phyloP scores from a whole-genome alignment of 257 asterid genomes.

The Solanum habrochaites region DNA sequence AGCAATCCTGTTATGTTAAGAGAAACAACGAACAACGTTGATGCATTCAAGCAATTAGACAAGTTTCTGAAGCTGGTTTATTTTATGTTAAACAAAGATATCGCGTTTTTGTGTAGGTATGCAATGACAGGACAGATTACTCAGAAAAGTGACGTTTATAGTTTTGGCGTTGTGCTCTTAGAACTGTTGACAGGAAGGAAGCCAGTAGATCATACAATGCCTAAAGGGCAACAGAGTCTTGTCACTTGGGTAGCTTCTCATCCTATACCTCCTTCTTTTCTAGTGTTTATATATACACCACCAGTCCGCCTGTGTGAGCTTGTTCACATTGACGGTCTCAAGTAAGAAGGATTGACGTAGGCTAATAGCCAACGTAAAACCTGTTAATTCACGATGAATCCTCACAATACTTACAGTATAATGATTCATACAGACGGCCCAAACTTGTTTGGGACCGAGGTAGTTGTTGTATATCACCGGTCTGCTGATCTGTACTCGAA shows the following conservation, averaged over 20 bases:
- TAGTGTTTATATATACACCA: background rate
- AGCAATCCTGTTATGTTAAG: background rate
- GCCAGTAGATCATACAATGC: slow-evolving; percentile 94
- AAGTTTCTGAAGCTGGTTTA: background rate
- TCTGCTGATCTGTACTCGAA: background rate
- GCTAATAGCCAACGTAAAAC: background rate
- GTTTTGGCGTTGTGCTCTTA: slow-evolving; percentile 76
- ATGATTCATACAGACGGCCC: background rate
- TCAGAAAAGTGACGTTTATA: slow-evolving; percentile 79
- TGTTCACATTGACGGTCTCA: background rate
- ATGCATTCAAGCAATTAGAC: background rate
- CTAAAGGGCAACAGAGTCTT: slow-evolving; percentile 86
- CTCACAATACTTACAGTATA: background rate
- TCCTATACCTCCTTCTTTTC: background rate
- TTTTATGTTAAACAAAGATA: background rate
- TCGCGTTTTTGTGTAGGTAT: slow-evolving; percentile 21
- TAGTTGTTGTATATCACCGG: background rate
- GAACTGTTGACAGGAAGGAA: slow-evolving; percentile 80
- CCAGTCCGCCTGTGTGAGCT: background rate
- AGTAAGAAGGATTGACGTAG: background rate
- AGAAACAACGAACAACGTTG: background rate
- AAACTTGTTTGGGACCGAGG: background rate
- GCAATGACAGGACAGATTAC: slow-evolving; percentile 92
- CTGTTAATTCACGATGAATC: background rate
- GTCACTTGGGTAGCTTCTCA: slow-evolving; percentile 61